Base-by-base conservation (phyloP, 345 rosid species). In the Turritis glabra region DNA sequence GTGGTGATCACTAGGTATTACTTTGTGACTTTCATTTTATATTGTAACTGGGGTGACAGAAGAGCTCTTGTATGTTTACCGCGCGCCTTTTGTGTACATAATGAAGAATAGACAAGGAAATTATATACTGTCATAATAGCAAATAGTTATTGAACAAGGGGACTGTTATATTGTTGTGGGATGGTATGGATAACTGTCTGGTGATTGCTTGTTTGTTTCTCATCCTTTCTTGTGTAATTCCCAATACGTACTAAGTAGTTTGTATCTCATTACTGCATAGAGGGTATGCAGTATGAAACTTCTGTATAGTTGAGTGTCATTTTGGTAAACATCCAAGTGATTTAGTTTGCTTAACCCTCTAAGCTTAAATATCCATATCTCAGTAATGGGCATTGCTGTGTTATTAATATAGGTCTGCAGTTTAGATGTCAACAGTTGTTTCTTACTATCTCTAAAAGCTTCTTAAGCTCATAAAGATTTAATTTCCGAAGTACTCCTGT, bases 141-240 rank as follows among this genome's bases (percentile, higher is more conserved):
- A 29, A 64, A 47, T 29, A 64, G 23, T n/a, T 9, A 41, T n/a
- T 27, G 21, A n/a, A n/a, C 22, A n/a, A 55, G 2, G 14, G 13
- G 4, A 26, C 52, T 26, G 26, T 23, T 43, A n/a, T 33, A 64
- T 30, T 29, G 29, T 47, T 64, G 69, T 29, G 18, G 29, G 8
- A 46, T 64, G 56, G 23, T 10, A 43, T 43, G n/a, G 23, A 62
- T 41, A n/a, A n/a, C 5, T 7, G 8, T 23, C 64, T 40, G 32
- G 21, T 30, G 19, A 29, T 18, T 64, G 33, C 50, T 56, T 56
- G 44, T 43, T 71, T 71, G 50, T 59, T 57, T 46, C 35, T 43
- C 53, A 1, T 44, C 30, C 35, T 43, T 22, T 43, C 68, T 17
- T 43, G 37, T 43, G 22, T 62, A 43, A 27, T n/a, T 43, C 1